phyloP scores from a whole-genome alignment of 1,284 basidiomycete species.

The Trichosporon asahii region DNA sequence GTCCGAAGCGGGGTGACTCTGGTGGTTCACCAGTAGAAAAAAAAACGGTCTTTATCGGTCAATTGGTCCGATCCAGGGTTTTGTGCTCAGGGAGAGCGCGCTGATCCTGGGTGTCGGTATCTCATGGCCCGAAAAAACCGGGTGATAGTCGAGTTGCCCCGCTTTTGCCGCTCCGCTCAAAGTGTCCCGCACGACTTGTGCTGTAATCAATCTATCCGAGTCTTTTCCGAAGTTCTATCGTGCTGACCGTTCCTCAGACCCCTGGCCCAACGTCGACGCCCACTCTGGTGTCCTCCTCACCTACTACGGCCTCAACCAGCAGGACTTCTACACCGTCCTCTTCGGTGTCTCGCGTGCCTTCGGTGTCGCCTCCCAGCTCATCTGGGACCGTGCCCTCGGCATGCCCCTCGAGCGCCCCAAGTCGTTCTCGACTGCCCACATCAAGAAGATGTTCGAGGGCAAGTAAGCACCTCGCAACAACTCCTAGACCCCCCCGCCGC shows the following conservation, averaged over 20 bases:
- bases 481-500: neutral
- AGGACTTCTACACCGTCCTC: constrained; percentile 93
- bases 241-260: constrained; percentile 37
- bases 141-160: constrained; percentile 7
- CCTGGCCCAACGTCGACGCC: constrained; percentile 82
- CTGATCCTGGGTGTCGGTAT: neutral
- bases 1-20: neutral
- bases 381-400: constrained; percentile 94
- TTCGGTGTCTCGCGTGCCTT: constrained; percentile 95
- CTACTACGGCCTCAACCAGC: constrained; percentile 70
- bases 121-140: constrained; percentile 9
- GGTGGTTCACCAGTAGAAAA: neutral
- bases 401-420: constrained; percentile 54
- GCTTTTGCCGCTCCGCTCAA: constrained; percentile 1
- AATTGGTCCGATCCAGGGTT: constrained; percentile 9
- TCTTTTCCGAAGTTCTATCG: neutral
- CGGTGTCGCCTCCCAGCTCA: constrained; percentile 82
- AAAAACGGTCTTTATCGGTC: constrained; percentile 8
- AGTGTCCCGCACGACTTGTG: neutral
- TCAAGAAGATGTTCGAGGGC: constrained; percentile 52
- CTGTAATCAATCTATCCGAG: constrained; percentile 1
- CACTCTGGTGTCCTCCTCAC: constrained; percentile 93
- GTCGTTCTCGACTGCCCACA: constrained; percentile 54
- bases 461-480: constrained; percentile 24
- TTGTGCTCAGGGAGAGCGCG: neutral